A percentile compares a stretch with the other conserved stretches of the same genome.
Conservation (phyloP, 169 alveolate species). For the Cryptosporidium sp. region DNA sequence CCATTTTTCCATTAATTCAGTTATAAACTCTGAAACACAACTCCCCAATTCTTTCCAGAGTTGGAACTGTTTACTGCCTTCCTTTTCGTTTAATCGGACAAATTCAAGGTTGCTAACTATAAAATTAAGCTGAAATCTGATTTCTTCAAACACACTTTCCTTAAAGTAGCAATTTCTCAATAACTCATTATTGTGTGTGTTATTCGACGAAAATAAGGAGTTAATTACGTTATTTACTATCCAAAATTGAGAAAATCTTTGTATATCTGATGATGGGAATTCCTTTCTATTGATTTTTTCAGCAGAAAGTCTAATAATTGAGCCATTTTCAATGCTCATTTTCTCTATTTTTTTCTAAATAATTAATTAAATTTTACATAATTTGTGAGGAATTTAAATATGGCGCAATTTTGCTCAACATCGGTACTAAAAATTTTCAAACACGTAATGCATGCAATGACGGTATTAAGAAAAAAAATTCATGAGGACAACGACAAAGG, state of each 20-base stretch:
- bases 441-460: slow-evolving; percentile 45
- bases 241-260: slow-evolving; percentile 64
- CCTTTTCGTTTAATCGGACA: background rate
- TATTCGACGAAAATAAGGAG: slow-evolving; percentile 34
- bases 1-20: slow-evolving; percentile 57
- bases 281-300: slow-evolving; percentile 7
- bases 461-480: slow-evolving; percentile 15
- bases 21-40: slow-evolving; percentile 26
- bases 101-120: slow-evolving; percentile 26
- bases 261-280: background rate
- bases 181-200: background rate
- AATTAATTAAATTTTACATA: background rate
- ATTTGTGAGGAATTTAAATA: slow-evolving; percentile 6
- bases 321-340: slow-evolving; percentile 5
- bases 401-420: slow-evolving; percentile 35
- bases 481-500: background rate
- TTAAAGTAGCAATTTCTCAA: background rate
- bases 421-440: slow-evolving; percentile 33
- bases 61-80: background rate
- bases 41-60: slow-evolving; percentile 57
- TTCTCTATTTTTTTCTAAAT: background rate
- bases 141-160: slow-evolving; percentile 46
- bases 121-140: slow-evolving; percentile 14
- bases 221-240: slow-evolving; percentile 45
- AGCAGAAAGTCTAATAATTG: slow-evolving; percentile 9